Evolutionary conservation across 2,329 filamentous ascomycete species (phyloP).

Genomic region (Alternaria triticimaculans): DNA sequence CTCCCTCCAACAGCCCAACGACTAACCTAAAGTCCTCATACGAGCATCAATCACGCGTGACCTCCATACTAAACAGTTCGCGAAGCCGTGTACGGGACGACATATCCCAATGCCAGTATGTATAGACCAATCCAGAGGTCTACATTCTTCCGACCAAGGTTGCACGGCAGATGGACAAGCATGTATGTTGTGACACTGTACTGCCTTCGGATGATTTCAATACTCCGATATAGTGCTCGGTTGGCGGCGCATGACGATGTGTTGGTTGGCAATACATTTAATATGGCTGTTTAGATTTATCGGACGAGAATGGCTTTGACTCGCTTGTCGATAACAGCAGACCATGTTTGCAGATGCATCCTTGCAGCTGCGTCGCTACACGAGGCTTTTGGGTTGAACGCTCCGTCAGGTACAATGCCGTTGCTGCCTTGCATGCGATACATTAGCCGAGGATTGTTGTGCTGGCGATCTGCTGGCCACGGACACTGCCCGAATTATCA

Average conservation of each 20-base stretch:
- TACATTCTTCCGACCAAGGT: neutral
- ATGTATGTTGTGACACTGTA: constrained; percentile 5
- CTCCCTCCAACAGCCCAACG: neutral
- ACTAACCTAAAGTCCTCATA: neutral
- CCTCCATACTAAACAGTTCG: neutral
- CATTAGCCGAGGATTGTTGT: neutral
- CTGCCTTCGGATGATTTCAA: constrained; percentile 17
- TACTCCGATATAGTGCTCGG: constrained; percentile 19
- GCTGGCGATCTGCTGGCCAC: neutral
- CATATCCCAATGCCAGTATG: neutral
- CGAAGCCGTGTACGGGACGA: neutral
- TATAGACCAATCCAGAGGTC: neutral
- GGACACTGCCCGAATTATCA: neutral
- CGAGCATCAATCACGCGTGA: neutral
- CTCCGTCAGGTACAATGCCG: neutral
- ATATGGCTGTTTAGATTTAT: constrained; percentile 3
- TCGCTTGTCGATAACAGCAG: neutral
- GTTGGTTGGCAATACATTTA: constrained; percentile 9
- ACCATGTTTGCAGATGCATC: neutral
- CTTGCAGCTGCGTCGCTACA: neutral
- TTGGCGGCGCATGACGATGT: neutral
- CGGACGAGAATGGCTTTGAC: neutral
- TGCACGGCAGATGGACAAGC: constrained; percentile 11
- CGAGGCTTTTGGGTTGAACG: neutral
- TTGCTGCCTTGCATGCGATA: neutral